Evolutionary conservation across 768 basidiomycete genomes (phyloP), one percentile per base, ranked within the genome.

Genomic region (Tremella fuciformis): DNA sequence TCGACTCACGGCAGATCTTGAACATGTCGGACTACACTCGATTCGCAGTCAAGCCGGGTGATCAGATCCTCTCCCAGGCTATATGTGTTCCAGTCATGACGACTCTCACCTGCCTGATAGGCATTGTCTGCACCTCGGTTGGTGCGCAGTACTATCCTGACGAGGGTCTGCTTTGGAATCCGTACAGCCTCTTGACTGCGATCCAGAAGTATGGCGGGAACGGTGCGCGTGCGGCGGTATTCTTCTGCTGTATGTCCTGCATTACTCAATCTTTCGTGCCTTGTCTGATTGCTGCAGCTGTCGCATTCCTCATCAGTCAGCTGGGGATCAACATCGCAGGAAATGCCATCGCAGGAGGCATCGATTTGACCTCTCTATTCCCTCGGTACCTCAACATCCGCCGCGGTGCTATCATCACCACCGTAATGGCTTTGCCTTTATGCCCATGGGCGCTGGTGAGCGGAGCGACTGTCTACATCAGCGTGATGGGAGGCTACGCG

Each of bases 141-240:
- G 74, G 70, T 0, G 69, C 70, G 1, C 56, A 65, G 38, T 65
- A 68, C 58, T 73, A 67, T 46, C 74, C 70, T 1, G 65, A 67
- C 13, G 55, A 58, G 29, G 60, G 62, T 13, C 63, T 72, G 3
- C 54, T 76, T 3, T 74, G 73, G 69, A 34, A 56, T 3, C 70
- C 70, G 11, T 67, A 62, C 54, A 49, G 48, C 11, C 55, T 68
- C 19, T 46, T 67, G 4, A 50, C 51, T 4, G 60, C 57, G 21
- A 63, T 67, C 26, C 62, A 70, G 38, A 55, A 57, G 19, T 51
- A 67, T 29, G 71, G 67, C 16, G 59, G 66, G 0, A 13, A 55
- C 16, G 74, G 74, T 2, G 63, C 70, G 1, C 52, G 72, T 40
- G 74, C 74, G 13, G 72, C 64, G 13, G 64, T 73, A 7, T 76